phyloP scores from a whole-genome alignment of 192 early-diverging fungal species.

The Paraglomus brasilianum region DNA sequence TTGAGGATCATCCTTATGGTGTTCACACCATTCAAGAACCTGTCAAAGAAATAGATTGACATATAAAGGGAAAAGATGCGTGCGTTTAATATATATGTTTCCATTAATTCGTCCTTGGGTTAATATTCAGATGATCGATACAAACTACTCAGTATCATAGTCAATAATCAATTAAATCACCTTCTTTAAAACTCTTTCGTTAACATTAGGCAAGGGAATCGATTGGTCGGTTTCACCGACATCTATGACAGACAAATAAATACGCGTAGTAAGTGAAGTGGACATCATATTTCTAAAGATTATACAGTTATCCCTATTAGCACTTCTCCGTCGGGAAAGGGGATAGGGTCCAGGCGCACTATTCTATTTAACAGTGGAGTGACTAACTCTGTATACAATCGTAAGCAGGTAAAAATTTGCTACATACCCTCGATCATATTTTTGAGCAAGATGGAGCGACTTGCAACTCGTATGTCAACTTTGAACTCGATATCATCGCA shows the following conservation, averaged over 20 bases:
- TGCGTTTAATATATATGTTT: background rate
- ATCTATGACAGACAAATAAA: conserved; percentile 40
- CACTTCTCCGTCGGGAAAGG: no score
- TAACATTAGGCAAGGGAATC: conserved; percentile 82
- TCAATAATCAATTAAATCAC: conserved; percentile 35
- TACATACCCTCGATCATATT: conserved; percentile 72
- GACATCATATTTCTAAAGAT: no score
- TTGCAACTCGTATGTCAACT: conserved; percentile 66
- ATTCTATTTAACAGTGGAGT: no score
- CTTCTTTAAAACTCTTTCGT: conserved; percentile 68
- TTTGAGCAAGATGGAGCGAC: conserved; percentile 73
- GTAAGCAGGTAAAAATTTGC: background rate
- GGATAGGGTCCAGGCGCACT: no score
- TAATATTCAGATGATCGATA: background rate
- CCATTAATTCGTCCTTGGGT: background rate
- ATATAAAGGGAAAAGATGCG: background rate
- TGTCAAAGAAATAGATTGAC: conserved; percentile 24
- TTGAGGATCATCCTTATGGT: conserved; percentile 72
- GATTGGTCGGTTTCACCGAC: conserved; percentile 63
- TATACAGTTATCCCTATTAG: no score
- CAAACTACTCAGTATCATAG: background rate
- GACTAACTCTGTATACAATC: no score
- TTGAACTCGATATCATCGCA: conserved; percentile 63
- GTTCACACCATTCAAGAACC: conserved; percentile 82
- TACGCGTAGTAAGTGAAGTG: background rate